Evolutionary conservation across 2,329 filamentous ascomycete genomes (phyloP).

Genomic region (Xylariaceae sp.): DNA sequence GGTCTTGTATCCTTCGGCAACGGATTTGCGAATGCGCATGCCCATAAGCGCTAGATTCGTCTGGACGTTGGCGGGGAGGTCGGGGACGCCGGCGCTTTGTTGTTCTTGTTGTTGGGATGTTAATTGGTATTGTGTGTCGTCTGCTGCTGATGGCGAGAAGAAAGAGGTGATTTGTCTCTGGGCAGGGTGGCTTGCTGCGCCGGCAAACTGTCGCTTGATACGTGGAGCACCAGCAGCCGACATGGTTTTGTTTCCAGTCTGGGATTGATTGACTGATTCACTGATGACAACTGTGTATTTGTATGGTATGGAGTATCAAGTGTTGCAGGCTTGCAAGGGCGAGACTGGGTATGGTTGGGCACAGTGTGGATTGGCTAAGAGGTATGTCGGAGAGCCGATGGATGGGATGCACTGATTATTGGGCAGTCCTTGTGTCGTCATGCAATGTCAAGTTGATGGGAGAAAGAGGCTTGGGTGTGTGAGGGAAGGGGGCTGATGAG

Average conservation of each 20-base stretch:
- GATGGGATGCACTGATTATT: too few species aligned
- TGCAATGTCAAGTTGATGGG: constrained; percentile 10
- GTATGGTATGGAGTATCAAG: too few species aligned
- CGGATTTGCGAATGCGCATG: constrained; percentile 90
- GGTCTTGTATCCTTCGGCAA: constrained; percentile 92
- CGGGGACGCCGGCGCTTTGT: constrained; percentile 37
- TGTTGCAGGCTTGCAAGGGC: too few species aligned
- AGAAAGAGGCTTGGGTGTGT: constrained; percentile 4
- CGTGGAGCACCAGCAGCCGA: constrained; percentile 50
- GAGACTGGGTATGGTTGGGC: too few species aligned
- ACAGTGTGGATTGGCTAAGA: background rate
- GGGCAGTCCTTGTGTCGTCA: too few species aligned
- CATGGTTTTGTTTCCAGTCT: constrained; percentile 42
- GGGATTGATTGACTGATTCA: too few species aligned
- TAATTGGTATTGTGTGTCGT: constrained; percentile 29
- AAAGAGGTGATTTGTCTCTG: constrained; percentile 64
- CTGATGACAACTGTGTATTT: too few species aligned
- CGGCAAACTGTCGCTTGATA: constrained; percentile 59
- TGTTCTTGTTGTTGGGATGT: background rate
- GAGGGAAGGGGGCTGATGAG: background rate
- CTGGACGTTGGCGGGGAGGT: constrained; percentile 64
- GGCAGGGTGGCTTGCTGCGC: constrained; percentile 52
- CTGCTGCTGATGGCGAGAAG: constrained; percentile 39
- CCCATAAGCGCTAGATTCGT: constrained; percentile 84
- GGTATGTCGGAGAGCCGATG: constrained; percentile 10